Conservation (phyloP, 495 filamentous ascomycete species). For the Aspergillus campestris region DNA sequence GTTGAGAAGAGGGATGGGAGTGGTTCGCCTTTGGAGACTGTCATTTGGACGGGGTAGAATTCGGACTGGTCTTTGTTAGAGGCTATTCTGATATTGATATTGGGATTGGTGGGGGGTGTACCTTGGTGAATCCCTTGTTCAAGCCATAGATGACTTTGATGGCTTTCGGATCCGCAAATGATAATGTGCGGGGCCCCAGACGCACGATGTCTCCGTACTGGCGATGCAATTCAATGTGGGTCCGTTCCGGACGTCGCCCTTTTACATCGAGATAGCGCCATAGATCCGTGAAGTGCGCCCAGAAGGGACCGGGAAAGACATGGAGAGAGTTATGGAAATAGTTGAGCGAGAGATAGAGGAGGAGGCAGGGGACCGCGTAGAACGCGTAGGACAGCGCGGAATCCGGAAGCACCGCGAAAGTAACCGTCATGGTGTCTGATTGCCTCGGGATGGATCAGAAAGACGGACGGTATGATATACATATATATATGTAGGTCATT, state of each 20-base stretch:
- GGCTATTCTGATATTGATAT: no score
- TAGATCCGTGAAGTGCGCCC: conserved; percentile 58
- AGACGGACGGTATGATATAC: no score
- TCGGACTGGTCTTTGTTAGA: conserved; percentile 42
- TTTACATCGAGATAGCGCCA: conserved; percentile 65
- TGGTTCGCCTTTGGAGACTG: conserved; percentile 52
- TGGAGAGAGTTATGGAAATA: not conserved
- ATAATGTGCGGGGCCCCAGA: conserved; percentile 54
- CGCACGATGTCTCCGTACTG: conserved; percentile 67
- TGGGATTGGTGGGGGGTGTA: conserved; percentile 16
- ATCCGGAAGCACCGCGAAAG: no score
- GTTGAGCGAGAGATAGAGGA: no score
- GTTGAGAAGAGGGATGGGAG: conserved; percentile 73
- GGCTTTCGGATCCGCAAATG: conserved; percentile 57
- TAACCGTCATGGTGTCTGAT: no score
- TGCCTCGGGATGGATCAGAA: no score
- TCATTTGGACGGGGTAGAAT: conserved; percentile 63
- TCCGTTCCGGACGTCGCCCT: conserved; percentile 51
- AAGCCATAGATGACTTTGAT: conserved; percentile 71
- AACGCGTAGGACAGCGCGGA: no score
- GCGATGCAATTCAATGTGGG: conserved; percentile 57
- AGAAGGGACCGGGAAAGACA: conserved; percentile 49
- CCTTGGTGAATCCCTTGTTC: conserved; percentile 76
- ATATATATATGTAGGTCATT: no score
- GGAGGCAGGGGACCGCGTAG: no score